Percentiles rank a stretch among this genome's conserved stretches.
Evolutionary conservation across 2,329 filamentous ascomycete genomes (phyloP).

Genomic region (Pseudocercospora fijiensis): DNA sequence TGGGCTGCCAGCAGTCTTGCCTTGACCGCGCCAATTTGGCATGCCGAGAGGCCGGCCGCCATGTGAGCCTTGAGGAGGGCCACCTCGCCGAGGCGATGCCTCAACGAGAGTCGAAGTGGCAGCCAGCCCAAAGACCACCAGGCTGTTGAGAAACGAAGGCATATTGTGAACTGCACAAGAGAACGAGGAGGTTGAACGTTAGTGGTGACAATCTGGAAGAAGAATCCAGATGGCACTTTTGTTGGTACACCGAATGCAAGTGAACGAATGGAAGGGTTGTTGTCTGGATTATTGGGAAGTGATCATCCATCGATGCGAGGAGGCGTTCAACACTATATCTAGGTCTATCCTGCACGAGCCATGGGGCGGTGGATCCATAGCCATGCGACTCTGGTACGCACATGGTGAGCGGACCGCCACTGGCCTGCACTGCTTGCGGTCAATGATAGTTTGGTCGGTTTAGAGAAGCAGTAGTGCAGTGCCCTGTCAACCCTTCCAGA

Average conservation of each 20-base stretch:
- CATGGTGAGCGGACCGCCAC: neutral
- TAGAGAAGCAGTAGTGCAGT: neutral
- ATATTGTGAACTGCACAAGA: neutral
- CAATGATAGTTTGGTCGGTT: neutral
- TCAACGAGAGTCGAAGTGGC: constrained; percentile 15
- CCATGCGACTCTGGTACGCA: neutral
- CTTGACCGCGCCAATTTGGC: constrained; percentile 19
- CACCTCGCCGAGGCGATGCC: constrained; percentile 13
- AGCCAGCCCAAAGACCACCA: constrained; percentile 14
- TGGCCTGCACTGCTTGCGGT: neutral
- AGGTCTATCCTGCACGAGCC: neutral
- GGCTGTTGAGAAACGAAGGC: constrained; percentile 4
- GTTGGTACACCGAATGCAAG: constrained; percentile 2
- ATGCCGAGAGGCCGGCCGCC: neutral
- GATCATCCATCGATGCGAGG: neutral
- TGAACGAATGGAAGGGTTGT: neutral
- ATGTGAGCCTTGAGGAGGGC: neutral
- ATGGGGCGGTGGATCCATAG: neutral
- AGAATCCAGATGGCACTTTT: neutral
- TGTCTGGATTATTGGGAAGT: neutral
- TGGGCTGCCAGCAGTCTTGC: constrained; percentile 26
- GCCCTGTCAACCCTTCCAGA: constrained; percentile 8
- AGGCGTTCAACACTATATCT: neutral
- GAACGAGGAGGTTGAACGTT: neutral
- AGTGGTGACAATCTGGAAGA: neutral